Evolutionary conservation across 225 moss, liverwort and hornwort species (phyloP), one percentile per base, ranked within the genome.

Genomic region (Polytrichum commune): DNA sequence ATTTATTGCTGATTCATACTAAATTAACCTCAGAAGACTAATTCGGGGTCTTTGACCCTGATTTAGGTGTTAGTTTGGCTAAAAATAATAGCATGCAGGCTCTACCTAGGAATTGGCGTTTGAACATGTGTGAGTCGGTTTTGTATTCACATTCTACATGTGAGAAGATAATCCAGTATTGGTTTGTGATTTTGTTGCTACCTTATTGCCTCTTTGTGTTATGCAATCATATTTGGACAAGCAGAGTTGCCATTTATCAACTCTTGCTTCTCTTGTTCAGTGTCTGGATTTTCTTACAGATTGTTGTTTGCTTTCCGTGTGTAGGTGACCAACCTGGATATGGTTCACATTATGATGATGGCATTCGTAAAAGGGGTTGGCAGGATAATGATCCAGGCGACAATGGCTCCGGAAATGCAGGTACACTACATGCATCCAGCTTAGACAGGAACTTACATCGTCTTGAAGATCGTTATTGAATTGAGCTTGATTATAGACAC

Each of bases 341-440:
- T n/a, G 64, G 9, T 46, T 71, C 73, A n/a, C 33, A 55, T 29
- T 70, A 55, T 29, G 76, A 83, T 69, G 77, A 69, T n/a, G 63
- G 25, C 71, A 67, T 64, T 74, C 85, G 84, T 28, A 88, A 88
- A 60, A 77, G 88, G 64, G 69, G 80, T 64, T 82, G 85, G 85
- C 54, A 73, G 53, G 73, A 60, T 27, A 74, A 66, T 63, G 57
- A 75, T 69, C 38, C 66, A 66, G 62, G 63, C 29, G 54, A 29
- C 8, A 68, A 80, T 19, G 67, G 71, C 70, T 71, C 73, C 54
- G 75, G 68, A 68, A 80, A 72, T 60, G 71, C 75, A 76, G 88
- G 84, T 82, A 74, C n/a, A 46, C 46, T 46, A 13, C 8, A 35
- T 46, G 3, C 46, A 46, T 46, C 46, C 46, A 46, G 46, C 46